phyloP scores from a whole-genome alignment of 2,329 filamentous ascomycete genomes.

The Botrytis deweyae region DNA sequence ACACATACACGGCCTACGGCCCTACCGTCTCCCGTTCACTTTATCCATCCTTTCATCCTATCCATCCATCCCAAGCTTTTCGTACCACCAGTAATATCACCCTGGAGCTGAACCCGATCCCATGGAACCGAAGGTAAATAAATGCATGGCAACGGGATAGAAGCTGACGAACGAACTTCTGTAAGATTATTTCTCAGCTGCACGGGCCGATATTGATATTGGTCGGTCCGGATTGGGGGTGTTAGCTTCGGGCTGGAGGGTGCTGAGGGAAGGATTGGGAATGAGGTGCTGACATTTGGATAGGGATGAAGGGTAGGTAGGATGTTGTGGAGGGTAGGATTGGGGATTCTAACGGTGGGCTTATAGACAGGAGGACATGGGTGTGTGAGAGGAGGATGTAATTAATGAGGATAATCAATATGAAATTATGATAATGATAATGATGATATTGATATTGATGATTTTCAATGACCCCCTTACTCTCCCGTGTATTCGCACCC shows the following conservation, averaged over 20 bases:
- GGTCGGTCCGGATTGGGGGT: background rate
- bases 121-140: background rate
- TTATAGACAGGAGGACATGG: background rate
- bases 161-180: slow-evolving; percentile 2
- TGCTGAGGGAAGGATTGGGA: background rate
- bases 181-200: background rate
- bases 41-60: background rate
- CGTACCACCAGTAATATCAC: background rate
- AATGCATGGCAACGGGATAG: slow-evolving; percentile 5
- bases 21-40: background rate
- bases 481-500: background rate
- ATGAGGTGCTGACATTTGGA: background rate
- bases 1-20: background rate
- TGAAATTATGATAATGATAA: background rate
- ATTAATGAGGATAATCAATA: background rate
- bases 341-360: background rate
- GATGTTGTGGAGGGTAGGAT: background rate
- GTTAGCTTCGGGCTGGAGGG: background rate
- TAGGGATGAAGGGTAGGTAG: background rate
- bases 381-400: background rate
- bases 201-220: background rate
- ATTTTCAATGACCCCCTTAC: slow-evolving; percentile 1
- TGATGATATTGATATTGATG: background rate
- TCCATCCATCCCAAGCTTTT: background rate
- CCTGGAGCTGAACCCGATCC: slow-evolving; percentile 10